phyloP scores from a whole-genome alignment of 2,329 filamentous ascomycete genomes.

The Trichoderma breve region DNA sequence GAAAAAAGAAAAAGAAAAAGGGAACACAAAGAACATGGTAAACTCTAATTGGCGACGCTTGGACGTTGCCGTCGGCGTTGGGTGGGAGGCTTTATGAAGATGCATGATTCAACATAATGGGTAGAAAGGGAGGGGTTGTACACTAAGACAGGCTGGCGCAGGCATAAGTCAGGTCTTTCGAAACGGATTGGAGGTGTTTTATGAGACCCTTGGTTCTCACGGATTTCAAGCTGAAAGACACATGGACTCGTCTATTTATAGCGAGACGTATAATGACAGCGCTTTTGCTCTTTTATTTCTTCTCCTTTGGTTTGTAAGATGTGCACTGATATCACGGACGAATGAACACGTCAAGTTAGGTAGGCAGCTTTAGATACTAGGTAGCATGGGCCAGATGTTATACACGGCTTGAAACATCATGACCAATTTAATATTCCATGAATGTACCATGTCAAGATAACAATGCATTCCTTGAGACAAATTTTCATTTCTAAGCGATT shows the following conservation, averaged over 20 bases:
- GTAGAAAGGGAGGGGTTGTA: not conserved
- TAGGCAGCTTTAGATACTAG: not conserved
- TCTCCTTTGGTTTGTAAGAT: not conserved
- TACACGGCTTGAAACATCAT: not conserved
- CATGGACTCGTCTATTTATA: not conserved
- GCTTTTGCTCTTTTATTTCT: not conserved
- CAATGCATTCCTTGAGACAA: not conserved
- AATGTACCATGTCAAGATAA: not conserved
- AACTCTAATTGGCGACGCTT: not conserved
- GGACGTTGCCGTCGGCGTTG: not conserved
- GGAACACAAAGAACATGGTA: not conserved
- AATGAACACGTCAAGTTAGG: not conserved
- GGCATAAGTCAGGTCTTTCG: not conserved
- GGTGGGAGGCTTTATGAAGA: not conserved
- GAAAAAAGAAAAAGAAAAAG: not conserved
- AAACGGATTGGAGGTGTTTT: not conserved
- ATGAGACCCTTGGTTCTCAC: not conserved
- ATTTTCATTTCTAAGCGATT: not conserved
- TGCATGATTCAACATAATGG: slow-evolving; percentile 2
- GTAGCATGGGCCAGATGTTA: not conserved
- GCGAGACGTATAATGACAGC: not conserved
- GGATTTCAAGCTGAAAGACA: not conserved
- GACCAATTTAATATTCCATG: not conserved
- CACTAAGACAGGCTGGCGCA: slow-evolving; percentile 2
- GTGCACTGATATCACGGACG: not conserved